phyloP scores from a whole-genome alignment of 345 rosid genomes.

The Kandelia obovata region DNA sequence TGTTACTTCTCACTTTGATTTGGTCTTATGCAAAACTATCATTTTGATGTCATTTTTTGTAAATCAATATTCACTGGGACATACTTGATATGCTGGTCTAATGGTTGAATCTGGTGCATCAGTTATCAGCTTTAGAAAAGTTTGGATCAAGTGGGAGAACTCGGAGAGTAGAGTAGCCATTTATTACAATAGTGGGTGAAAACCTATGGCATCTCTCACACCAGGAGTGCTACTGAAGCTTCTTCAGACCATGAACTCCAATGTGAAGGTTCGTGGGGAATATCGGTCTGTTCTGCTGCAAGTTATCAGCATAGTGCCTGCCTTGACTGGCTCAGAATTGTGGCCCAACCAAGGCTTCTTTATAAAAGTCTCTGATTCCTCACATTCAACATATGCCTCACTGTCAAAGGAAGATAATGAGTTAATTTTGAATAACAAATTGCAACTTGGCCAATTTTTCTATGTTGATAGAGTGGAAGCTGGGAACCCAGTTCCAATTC shows the following conservation, averaged over 20 bases:
- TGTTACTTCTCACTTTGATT: too few relatives aligned
- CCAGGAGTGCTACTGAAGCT: constrained; percentile 83
- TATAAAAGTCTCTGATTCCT: constrained; percentile 84
- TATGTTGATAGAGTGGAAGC: constrained; percentile 67
- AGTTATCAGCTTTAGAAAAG: not conserved
- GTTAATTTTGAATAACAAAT: constrained; percentile 70
- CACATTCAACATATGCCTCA: constrained; percentile 82
- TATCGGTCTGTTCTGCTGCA: constrained; percentile 80
- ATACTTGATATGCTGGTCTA: too few relatives aligned
- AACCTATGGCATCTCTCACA: constrained; percentile 70
- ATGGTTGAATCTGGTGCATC: not conserved
- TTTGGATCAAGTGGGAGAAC: not conserved
- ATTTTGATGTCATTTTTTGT: too few relatives aligned
- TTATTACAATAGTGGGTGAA: not conserved
- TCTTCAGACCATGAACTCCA: constrained; percentile 66
- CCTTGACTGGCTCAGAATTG: constrained; percentile 75
- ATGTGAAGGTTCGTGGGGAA: constrained; percentile 71
- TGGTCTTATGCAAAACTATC: too few relatives aligned
- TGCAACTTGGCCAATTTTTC: constrained; percentile 86
- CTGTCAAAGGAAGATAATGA: constrained; percentile 74
- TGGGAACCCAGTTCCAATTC: constrained; percentile 78
- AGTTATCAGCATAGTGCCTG: constrained; percentile 89
- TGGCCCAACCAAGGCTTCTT: constrained; percentile 97
- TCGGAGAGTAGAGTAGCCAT: not conserved
- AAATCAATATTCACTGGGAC: too few relatives aligned